Evolutionary conservation across 257 asterid species (phyloP).

Genomic region (Nicotiana otophora): DNA sequence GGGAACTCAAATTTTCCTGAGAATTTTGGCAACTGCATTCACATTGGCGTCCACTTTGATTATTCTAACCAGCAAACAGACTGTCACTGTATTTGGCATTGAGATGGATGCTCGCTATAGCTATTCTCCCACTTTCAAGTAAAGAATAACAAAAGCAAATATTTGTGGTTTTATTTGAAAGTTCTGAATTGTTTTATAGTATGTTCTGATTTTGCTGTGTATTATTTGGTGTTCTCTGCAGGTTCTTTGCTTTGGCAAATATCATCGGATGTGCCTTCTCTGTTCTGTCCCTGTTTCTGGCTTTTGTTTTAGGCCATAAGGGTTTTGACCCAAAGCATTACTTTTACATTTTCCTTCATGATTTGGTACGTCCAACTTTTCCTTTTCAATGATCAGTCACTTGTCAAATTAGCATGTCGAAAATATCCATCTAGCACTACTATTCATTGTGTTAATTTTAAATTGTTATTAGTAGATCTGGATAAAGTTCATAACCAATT

Average conservation of each 20-base stretch:
- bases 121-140: conserved; percentile 61
- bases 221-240: conserved; percentile 3
- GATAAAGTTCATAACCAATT: not conserved
- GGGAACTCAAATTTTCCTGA: conserved; percentile 29
- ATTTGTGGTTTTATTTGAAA: not conserved
- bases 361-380: conserved; percentile 38
- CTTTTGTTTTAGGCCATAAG: conserved; percentile 24
- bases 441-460: not conserved
- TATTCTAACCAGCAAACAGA: conserved; percentile 42
- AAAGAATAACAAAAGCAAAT: not conserved
- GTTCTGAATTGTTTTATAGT: too few species aligned
- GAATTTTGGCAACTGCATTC: conserved; percentile 32
- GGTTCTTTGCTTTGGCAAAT: conserved; percentile 61
- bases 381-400: not conserved
- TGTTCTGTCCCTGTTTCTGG: conserved; percentile 28
- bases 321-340: conserved; percentile 18
- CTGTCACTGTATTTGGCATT: conserved; percentile 37
- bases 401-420: not conserved
- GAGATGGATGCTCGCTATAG: conserved; percentile 43
- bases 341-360: conserved; percentile 58
- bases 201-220: not conserved
- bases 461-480: not conserved
- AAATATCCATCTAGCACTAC: too few species aligned
- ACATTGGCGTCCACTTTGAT: conserved; percentile 51
- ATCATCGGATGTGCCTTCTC: conserved; percentile 38